Base-by-base conservation (phyloP, 2,329 filamentous ascomycete species). In the Periconia sp. region DNA sequence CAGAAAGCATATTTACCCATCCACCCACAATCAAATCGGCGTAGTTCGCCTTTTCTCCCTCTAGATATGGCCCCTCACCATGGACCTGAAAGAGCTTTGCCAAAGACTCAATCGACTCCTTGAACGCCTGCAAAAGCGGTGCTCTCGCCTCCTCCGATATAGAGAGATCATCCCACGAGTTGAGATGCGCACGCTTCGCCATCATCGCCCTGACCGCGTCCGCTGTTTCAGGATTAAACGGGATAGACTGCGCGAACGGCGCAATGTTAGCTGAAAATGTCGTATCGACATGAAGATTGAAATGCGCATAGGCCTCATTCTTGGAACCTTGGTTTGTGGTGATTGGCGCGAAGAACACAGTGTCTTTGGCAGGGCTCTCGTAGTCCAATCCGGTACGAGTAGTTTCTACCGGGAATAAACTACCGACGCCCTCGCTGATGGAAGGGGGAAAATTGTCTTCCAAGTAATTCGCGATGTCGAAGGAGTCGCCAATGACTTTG, bases 381-480 rank as follows among this genome's bases (percentile, higher is more conserved):
- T 73, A 82, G 49, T 79, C 76, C 15, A 82, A 71, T 7, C 56
- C 69, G 44, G 53, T 61, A 23, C 56, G 44, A 1, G 59, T 66
- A 1, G 69, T 67, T 40, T 71, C 65, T 0, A 67, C 45, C 0
- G 79, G 79, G 59, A 87, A 82, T 2, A 87, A 74, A 44, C 77
- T 66, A 0, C 77, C 72, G 1, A 79, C 79, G 33, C 13, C 13
- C 10, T n/a, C 33, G 33, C 23, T 27, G 23, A 27, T 27, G 0
- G 76, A 66, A 30, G 68, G 53, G 0, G 83, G 82, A 50, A 82
- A 85, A 0, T 66, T 75, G 1, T 77, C 70, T 20, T 87, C 79
- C 1, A 88, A 75, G 60, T 86, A 82, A 23, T 80, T 69, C 7
- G 85, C 86, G 55, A 88, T 88, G 49, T 88, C 85, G 62, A 87